Evolutionary conservation across 306 rosid species (phyloP), one percentile per base, ranked within the genome.

Genomic region (Cicer arietinum): DNA sequence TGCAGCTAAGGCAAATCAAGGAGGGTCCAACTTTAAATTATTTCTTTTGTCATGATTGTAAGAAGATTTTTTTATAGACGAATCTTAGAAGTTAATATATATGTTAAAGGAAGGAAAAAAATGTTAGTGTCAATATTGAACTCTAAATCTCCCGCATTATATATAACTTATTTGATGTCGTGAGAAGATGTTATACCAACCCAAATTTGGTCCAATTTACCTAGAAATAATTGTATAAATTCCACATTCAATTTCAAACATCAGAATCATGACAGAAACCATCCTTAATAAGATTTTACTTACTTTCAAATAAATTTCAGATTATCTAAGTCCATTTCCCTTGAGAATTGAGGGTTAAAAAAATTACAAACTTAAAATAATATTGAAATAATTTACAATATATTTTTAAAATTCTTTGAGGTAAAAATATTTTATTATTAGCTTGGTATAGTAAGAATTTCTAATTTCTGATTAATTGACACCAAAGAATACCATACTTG

Each of bases 1-100:
- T 59, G 80, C 54, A 48, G 74, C 64, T 54, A 42, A 16, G 77
- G 75, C 76, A 62, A 57, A 71, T 77, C 52, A 58, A 84, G 35
- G 46, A 71, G 45, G 20, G 47, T 54, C 60, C 61, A 14, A 54
- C 54, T 35, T 70, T 69, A 6, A 50, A 70, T 78, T 35, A 78
- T 78, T 44, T 10, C 58, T 9, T 58, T 64, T 10, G 67, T 64
- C 58, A 46, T 64, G 9, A 64, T 51, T 47, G 22, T 47, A 14
- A 30, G 4, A 30, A 30, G 35, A 30, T 25, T 25, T 30, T 30
- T 30, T 30, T 30, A 30, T 30, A 30, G 5, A 0, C 35, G 4
- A 30, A 30, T 30, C 4, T 30, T 30, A 30, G 5, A 3, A 30
- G 35, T 30, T 30, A 3, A 30, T 30, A 30, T 30, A 30, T 3